Evolutionary conservation across 2,329 filamentous ascomycete genomes (phyloP).

Genomic region (Fusarium globosum): DNA sequence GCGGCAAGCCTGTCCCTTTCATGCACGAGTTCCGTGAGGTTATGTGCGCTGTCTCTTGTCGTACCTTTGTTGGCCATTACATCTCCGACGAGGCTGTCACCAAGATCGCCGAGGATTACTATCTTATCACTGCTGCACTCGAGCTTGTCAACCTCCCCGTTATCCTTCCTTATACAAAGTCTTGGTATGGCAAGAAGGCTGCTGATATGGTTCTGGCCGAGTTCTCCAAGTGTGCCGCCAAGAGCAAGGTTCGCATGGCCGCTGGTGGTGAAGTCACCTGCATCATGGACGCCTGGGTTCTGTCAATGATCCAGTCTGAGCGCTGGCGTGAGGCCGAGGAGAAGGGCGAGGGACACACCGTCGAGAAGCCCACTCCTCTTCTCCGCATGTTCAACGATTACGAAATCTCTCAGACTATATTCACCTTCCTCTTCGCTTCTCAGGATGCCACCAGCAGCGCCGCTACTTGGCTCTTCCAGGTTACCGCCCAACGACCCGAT

Average conservation of each 20-base stretch:
- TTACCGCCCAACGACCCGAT: constrained; percentile 93
- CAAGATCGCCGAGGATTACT: constrained; percentile 97
- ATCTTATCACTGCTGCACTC: constrained; percentile 92
- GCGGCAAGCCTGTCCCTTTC: constrained; percentile 82
- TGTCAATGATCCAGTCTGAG: constrained; percentile 86
- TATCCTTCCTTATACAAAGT: constrained; percentile 93
- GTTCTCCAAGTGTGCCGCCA: constrained; percentile 90
- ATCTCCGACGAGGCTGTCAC: constrained; percentile 90
- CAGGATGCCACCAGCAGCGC: constrained; percentile 97
- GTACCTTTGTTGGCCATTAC: constrained; percentile 97
- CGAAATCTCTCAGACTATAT: constrained; percentile 92
- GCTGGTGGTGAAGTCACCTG: constrained; percentile 87
- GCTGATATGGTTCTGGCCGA: constrained; percentile 91
- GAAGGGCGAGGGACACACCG: constrained; percentile 74
- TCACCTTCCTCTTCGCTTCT: constrained; percentile 96
- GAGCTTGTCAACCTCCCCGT: constrained; percentile 99
- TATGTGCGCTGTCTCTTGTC: constrained; percentile 93
- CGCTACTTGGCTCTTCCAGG: constrained; percentile 94
- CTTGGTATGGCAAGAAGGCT: constrained; percentile 97
- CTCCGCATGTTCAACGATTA: constrained; percentile 89
- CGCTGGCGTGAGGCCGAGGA: constrained; percentile 82
- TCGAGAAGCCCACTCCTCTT: constrained; percentile 84
- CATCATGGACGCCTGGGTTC: constrained; percentile 96
- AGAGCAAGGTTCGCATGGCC: constrained; percentile 92
- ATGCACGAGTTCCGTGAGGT: constrained; percentile 94